A percentile compares a stretch with the other conserved stretches of the same genome.
phyloP scores from a whole-genome alignment of 164 flowering plant species.

The Dillenia turbinata region DNA sequence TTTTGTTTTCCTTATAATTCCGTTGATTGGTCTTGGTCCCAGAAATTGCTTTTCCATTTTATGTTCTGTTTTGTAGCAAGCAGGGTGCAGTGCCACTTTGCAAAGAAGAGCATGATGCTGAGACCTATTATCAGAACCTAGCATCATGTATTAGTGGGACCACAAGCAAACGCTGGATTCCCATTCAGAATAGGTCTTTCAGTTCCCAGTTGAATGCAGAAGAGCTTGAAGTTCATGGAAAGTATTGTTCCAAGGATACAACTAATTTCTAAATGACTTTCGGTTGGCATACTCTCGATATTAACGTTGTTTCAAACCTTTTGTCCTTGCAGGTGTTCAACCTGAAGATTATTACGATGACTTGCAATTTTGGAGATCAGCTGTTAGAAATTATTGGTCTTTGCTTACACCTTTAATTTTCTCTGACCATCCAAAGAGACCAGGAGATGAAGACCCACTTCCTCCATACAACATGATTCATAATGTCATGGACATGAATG shows the following conservation, averaged over 20 bases:
- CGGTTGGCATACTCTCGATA: background rate
- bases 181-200: slow-evolving; percentile 75
- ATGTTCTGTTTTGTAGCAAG: slow-evolving; percentile 35
- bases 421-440: slow-evolving; percentile 98
- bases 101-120: slow-evolving; percentile 47
- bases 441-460: slow-evolving; percentile 93
- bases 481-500: slow-evolving; percentile 98
- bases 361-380: slow-evolving; percentile 53
- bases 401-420: slow-evolving; percentile 91
- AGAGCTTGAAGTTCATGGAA: slow-evolving; percentile 80
- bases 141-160: slow-evolving; percentile 76
- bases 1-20: background rate
- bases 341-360: slow-evolving; percentile 77
- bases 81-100: slow-evolving; percentile 61
- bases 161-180: slow-evolving; percentile 75
- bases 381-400: slow-evolving; percentile 87
- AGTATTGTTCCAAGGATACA: slow-evolving; percentile 37
- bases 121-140: slow-evolving; percentile 74
- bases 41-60: background rate
- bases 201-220: slow-evolving; percentile 42
- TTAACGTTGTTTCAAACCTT: background rate
- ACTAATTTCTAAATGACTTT: background rate
- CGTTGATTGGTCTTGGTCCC: background rate
- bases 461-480: slow-evolving; percentile 97
- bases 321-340: slow-evolving; percentile 55